Evolutionary conservation across 768 basidiomycete species (phyloP).

Genomic region (Russula griseocarnosa): DNA sequence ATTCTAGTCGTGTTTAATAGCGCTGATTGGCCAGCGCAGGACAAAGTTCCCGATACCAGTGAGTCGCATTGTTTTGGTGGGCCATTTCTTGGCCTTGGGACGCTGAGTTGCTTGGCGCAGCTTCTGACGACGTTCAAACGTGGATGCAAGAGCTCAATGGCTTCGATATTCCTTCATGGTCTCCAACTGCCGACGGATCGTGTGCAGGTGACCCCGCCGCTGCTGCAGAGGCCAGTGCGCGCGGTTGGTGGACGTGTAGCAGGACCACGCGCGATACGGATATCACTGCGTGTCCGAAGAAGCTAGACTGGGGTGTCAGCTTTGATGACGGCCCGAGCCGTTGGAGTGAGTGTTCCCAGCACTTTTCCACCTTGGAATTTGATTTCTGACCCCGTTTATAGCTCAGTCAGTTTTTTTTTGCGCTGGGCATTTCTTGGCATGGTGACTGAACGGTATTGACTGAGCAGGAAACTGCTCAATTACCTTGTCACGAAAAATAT

Average conservation of each 20-base stretch:
- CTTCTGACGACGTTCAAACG: constrained; percentile 56
- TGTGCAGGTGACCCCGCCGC: constrained; percentile 58
- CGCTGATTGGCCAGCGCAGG: constrained; percentile 58
- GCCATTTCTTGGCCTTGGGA: neutral
- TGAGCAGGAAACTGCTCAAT: constrained; percentile 58
- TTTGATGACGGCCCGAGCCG: constrained; percentile 86
- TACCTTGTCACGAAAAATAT: constrained; percentile 63
- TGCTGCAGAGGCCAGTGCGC: constrained; percentile 51
- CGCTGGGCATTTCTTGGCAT: neutral
- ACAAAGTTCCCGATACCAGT: constrained; percentile 59
- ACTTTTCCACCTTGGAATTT: neutral
- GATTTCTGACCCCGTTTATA: constrained; percentile 29
- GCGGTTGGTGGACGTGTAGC: constrained; percentile 93
- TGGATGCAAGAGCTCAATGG: constrained; percentile 81
- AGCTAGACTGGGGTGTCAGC: constrained; percentile 74
- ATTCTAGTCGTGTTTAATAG: constrained; percentile 43
- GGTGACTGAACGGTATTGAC: neutral
- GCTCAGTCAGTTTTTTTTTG: constrained; percentile 44
- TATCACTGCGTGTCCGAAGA: constrained; percentile 63
- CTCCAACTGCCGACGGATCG: constrained; percentile 62
- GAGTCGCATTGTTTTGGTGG: constrained; percentile 22
- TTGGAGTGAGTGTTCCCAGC: constrained; percentile 55
- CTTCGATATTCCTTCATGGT: constrained; percentile 59
- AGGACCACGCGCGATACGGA: constrained; percentile 56
- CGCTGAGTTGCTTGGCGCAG: constrained; percentile 32